Evolutionary conservation across 108 stramenopile species (phyloP).

Genomic region (Seminavis robusta): DNA sequence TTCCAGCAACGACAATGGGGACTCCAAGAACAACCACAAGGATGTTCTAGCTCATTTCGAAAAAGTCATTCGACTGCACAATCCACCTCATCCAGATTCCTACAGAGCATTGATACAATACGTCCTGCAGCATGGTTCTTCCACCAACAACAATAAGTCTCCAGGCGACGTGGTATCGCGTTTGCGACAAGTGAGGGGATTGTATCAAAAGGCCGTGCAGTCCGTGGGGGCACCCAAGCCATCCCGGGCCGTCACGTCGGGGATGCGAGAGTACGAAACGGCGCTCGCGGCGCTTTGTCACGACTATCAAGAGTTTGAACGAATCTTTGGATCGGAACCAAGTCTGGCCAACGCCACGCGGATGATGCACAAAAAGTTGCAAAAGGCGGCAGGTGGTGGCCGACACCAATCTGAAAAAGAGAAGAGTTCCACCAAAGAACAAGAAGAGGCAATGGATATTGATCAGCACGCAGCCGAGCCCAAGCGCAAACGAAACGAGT

Average conservation of each 20-base stretch:
- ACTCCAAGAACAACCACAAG: not conserved
- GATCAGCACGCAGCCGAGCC: no score
- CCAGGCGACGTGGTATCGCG: slow-evolving; percentile 28
- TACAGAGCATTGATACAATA: slow-evolving; percentile 52
- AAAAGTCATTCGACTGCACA: slow-evolving; percentile 29
- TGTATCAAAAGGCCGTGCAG: slow-evolving; percentile 67
- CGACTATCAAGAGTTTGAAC: slow-evolving; percentile 72
- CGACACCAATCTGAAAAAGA: slow-evolving; percentile 6
- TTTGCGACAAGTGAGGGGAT: slow-evolving; percentile 51
- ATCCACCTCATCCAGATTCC: slow-evolving; percentile 72
- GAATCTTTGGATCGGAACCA: slow-evolving; percentile 58
- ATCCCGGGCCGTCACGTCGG: no score
- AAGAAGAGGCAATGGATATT: no score
- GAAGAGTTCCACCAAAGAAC: not conserved
- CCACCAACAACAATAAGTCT: slow-evolving; percentile 6
- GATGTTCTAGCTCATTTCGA: not conserved
- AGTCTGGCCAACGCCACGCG: slow-evolving; percentile 44
- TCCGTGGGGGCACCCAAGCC: slow-evolving; percentile 23
- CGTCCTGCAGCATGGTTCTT: slow-evolving; percentile 8
- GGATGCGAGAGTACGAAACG: slow-evolving; percentile 41
- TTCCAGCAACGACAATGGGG: not conserved
- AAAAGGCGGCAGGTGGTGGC: no score
- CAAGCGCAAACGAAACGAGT: slow-evolving; percentile 1
- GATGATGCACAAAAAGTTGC: slow-evolving; percentile 53
- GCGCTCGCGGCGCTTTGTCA: slow-evolving; percentile 59